phyloP scores from a whole-genome alignment of 164 flowering plant species.

The Sedum album region DNA sequence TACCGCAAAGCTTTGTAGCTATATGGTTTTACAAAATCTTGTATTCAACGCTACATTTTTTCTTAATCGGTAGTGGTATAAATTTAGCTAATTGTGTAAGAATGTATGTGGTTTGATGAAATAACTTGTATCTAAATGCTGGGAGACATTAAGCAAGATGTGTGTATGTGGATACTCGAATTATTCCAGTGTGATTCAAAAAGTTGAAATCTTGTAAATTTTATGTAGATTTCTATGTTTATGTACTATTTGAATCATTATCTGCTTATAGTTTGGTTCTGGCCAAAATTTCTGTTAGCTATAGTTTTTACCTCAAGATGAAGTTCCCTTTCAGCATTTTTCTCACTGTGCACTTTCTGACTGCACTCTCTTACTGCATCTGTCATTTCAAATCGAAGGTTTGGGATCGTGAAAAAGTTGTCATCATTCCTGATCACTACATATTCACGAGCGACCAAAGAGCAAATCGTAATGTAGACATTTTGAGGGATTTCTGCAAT shows the following conservation, averaged over 20 bases:
- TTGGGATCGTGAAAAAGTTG: slow-evolving; percentile 97
- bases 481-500: slow-evolving; percentile 73
- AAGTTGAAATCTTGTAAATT: not conserved
- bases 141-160: too few species aligned
- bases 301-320: not conserved
- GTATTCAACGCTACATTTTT: too few species aligned
- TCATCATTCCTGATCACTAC: slow-evolving; percentile 93
- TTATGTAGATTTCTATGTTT: not conserved
- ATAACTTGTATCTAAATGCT: too few species aligned
- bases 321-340: not conserved
- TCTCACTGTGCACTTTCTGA: not conserved
- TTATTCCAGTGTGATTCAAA: not conserved
- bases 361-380: not conserved
- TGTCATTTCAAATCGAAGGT: slow-evolving; percentile 38
- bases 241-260: not conserved
- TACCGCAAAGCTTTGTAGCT: not conserved
- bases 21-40: not conserved
- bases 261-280: not conserved
- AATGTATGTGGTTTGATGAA: too few species aligned
- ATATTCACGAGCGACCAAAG: slow-evolving; percentile 90
- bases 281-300: not conserved
- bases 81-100: too few species aligned
- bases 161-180: too few species aligned
- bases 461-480: slow-evolving; percentile 96
- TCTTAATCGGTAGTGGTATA: too few species aligned